Percentiles rank a stretch among this genome's conserved stretches.
These are phyloP conservation scores for Candida michaelii DNA, from an alignment of 805 yeast genomes.

Conservation along the genomic window DNA sequence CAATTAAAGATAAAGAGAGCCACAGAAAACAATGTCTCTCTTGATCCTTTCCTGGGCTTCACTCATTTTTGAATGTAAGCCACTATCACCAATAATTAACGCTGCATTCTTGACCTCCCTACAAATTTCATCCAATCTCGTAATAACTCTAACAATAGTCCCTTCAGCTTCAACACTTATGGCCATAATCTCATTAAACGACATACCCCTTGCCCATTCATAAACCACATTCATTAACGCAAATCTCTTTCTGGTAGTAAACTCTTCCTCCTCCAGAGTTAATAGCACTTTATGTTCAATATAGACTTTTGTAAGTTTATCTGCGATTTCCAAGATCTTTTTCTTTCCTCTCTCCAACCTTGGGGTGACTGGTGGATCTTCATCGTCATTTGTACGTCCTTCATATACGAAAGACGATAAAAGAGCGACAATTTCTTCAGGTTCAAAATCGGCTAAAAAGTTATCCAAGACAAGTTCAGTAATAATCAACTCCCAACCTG, in stretches of 20 bases:
- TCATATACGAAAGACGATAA: slow-evolving; percentile 91
- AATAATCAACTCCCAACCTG: slow-evolving; percentile 86
- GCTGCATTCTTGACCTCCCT: slow-evolving; percentile 94
- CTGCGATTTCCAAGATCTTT: slow-evolving; percentile 70
- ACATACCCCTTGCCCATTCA: slow-evolving; percentile 95
- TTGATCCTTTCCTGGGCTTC: slow-evolving; percentile 93
- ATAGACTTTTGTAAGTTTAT: slow-evolving; percentile 59
- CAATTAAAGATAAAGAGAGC: slow-evolving; percentile 74
- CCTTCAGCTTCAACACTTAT: slow-evolving; percentile 93
- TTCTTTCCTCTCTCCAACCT: slow-evolving; percentile 68
- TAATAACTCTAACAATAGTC: slow-evolving; percentile 92
- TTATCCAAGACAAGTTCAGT: slow-evolving; percentile 91
- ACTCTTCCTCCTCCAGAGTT: slow-evolving; percentile 83
- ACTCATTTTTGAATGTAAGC: slow-evolving; percentile 84
- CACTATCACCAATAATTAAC: slow-evolving; percentile 88
- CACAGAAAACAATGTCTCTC: slow-evolving; percentile 96
- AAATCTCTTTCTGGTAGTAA: slow-evolving; percentile 79
- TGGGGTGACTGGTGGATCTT: slow-evolving; percentile 68
- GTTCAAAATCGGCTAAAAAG: slow-evolving; percentile 87
- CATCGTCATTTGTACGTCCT: slow-evolving; percentile 68
- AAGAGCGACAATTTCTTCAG: slow-evolving; percentile 95
- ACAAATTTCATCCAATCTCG: slow-evolving; percentile 91
- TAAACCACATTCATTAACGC: slow-evolving; percentile 91
- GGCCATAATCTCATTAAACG: slow-evolving; percentile 88
- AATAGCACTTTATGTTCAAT: slow-evolving; percentile 67